Percentiles rank a stretch among this genome's conserved stretches.
Conservation (phyloP, 2,329 filamentous ascomycete genomes). For the Sphaerulina populicola region DNA sequence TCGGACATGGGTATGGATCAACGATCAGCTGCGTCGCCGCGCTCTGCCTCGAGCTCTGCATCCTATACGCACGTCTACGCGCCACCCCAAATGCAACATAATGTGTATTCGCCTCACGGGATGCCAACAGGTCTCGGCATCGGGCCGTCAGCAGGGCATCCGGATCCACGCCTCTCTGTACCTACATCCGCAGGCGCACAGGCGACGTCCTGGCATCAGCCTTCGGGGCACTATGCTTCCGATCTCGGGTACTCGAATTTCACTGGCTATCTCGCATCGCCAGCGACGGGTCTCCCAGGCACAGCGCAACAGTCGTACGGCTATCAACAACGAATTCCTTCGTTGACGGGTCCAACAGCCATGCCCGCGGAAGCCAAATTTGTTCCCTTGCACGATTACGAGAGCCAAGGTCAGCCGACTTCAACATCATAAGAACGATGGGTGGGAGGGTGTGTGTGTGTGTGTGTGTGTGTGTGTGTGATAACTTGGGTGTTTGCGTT, state of each 20-base stretch:
- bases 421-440: conserved; percentile 20
- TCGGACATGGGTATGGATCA: conserved; percentile 43
- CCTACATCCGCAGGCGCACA: conserved; percentile 27
- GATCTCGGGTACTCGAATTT: conserved; percentile 27
- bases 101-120: conserved; percentile 22
- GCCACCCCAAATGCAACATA: conserved; percentile 23
- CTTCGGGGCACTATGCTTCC: conserved; percentile 28
- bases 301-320: conserved; percentile 26
- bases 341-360: conserved; percentile 24
- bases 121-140: conserved; percentile 28
- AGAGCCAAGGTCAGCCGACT: conserved; percentile 29
- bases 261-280: conserved; percentile 23
- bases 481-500: conserved; percentile 6
- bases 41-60: conserved; percentile 28
- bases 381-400: conserved; percentile 32
- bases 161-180: conserved; percentile 35
- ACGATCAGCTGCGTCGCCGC: conserved; percentile 30
- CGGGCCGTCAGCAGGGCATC: conserved; percentile 32
- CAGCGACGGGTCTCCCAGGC: conserved; percentile 27
- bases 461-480: too few species aligned
- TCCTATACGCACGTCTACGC: conserved; percentile 30
- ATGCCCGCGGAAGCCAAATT: conserved; percentile 28
- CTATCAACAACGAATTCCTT: conserved; percentile 26
- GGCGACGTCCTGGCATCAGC: conserved; percentile 30
- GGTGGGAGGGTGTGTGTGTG: conserved; percentile 11